Conservation (phyloP, 139 green algal genomes). For the Chlorella sp. region DNA sequence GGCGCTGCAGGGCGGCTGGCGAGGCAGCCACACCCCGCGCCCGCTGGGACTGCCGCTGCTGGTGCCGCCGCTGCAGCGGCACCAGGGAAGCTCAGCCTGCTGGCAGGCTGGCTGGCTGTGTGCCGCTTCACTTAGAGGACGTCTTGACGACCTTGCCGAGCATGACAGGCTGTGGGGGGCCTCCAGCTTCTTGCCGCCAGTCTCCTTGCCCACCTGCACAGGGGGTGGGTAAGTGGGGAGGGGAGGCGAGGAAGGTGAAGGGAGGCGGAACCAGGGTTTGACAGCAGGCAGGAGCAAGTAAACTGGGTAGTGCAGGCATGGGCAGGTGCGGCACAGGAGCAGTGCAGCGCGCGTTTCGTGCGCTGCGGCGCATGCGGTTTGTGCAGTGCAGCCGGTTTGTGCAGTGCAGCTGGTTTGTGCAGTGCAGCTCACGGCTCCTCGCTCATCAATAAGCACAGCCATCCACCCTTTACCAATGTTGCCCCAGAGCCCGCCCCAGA, state of each 20-base stretch:
- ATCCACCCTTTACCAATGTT: background rate
- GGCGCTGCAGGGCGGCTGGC: too few relatives aligned
- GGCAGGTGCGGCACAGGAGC: too few relatives aligned
- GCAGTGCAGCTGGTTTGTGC: too few relatives aligned
- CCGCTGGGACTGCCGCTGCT: background rate
- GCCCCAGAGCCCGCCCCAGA: too few relatives aligned
- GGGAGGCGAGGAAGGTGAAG: background rate
- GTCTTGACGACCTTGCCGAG: conserved; percentile 88
- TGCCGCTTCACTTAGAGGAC: conserved; percentile 66
- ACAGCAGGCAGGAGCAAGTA: background rate
- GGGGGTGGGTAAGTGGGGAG: background rate
- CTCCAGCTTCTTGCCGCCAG: conserved; percentile 94
- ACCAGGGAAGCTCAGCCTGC: too few relatives aligned
- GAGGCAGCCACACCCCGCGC: background rate
- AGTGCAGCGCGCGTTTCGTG: too few relatives aligned
- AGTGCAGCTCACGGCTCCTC: background rate
- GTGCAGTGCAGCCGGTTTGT: too few relatives aligned
- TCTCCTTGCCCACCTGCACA: conserved; percentile 88
- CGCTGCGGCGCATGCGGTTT: too few relatives aligned
- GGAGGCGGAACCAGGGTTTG: background rate
- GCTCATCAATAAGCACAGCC: background rate
- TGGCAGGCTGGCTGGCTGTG: background rate
- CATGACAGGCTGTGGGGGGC: conserved; percentile 88
- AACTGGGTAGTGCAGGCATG: too few relatives aligned
- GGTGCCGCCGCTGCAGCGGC: background rate